Evolutionary conservation across 768 basidiomycete species (phyloP).

Genomic region (Lactarius trivialis): DNA sequence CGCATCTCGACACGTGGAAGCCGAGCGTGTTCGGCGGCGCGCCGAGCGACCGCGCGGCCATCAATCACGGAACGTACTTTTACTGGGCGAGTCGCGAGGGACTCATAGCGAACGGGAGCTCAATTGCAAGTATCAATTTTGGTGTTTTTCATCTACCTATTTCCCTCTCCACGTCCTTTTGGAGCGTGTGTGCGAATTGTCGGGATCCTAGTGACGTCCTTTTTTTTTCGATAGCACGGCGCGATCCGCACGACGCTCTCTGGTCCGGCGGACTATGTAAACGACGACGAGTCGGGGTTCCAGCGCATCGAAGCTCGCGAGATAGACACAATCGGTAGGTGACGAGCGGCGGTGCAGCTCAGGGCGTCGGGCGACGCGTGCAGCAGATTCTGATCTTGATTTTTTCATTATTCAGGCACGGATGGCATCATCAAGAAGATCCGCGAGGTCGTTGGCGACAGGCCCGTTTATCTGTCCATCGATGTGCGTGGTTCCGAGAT

Average conservation of each 20-base stretch:
- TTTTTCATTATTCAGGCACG: constrained; percentile 38
- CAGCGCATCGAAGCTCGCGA: constrained; percentile 78
- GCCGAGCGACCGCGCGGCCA: constrained; percentile 61
- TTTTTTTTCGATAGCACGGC: constrained; percentile 54
- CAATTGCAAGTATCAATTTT: constrained; percentile 68
- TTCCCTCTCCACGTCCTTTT: constrained; percentile 17
- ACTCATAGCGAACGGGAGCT: constrained; percentile 66
- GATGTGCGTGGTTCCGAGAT: constrained; percentile 42
- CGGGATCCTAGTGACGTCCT: constrained; percentile 68
- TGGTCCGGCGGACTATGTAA: constrained; percentile 66
- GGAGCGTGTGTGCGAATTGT: constrained; percentile 29
- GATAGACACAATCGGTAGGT: constrained; percentile 69
- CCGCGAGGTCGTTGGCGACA: constrained; percentile 64
- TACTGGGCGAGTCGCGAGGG: constrained; percentile 85
- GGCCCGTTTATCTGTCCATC: constrained; percentile 73
- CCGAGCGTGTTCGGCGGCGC: constrained; percentile 69
- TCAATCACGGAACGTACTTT: constrained; percentile 89
- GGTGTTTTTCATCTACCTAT: no score
- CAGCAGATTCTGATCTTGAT: neutral
- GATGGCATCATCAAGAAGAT: constrained; percentile 78
- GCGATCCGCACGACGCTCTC: constrained; percentile 82
- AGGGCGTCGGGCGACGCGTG: neutral
- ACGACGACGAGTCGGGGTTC: constrained; percentile 76
- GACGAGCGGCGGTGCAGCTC: neutral
- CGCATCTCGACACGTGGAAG: constrained; percentile 78